Conservation (phyloP, 768 basidiomycete genomes). For the Pisolithus sp. region DNA sequence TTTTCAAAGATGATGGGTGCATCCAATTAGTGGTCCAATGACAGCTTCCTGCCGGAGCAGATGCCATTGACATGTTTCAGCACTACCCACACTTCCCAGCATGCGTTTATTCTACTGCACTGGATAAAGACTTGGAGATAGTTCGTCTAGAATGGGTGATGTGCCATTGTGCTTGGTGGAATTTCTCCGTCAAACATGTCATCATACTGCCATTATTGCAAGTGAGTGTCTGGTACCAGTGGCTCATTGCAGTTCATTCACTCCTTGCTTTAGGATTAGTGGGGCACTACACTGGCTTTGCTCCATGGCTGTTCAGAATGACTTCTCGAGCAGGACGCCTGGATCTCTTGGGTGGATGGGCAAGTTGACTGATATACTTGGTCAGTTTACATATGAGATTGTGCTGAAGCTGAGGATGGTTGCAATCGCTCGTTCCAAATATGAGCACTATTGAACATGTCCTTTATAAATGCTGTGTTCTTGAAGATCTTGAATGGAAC, state of each 20-base stretch:
- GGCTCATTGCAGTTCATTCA: too few relatives aligned
- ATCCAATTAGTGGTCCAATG: too few relatives aligned
- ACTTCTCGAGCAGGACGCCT: slow-evolving; percentile 40
- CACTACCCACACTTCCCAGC: too few relatives aligned
- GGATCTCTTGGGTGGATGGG: slow-evolving; percentile 62
- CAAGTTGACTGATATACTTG: slow-evolving; percentile 60
- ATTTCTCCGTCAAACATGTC: neutral
- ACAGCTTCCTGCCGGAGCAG: too few relatives aligned
- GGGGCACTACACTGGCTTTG: too few relatives aligned
- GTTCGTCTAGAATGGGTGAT: slow-evolving; percentile 5
- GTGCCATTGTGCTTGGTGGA: slow-evolving; percentile 4
- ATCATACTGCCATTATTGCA: slow-evolving; percentile 3
- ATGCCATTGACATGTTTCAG: too few relatives aligned
- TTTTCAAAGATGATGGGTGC: too few relatives aligned
- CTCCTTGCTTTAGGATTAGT: too few relatives aligned
- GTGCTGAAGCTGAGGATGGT: slow-evolving; percentile 56
- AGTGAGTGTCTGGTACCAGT: neutral
- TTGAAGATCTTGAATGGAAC: slow-evolving; percentile 97
- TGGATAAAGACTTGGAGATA: too few relatives aligned
- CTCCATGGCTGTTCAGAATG: slow-evolving; percentile 30
- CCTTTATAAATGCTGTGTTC: slow-evolving; percentile 96
- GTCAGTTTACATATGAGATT: slow-evolving; percentile 59
- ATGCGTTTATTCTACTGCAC: too few relatives aligned
- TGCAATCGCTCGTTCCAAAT: slow-evolving; percentile 64
- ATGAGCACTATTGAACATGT: slow-evolving; percentile 96